Evolutionary conservation across 345 rosid genomes (phyloP), one percentile per base, ranked within the genome.

Genomic region (Brassica cretica): DNA sequence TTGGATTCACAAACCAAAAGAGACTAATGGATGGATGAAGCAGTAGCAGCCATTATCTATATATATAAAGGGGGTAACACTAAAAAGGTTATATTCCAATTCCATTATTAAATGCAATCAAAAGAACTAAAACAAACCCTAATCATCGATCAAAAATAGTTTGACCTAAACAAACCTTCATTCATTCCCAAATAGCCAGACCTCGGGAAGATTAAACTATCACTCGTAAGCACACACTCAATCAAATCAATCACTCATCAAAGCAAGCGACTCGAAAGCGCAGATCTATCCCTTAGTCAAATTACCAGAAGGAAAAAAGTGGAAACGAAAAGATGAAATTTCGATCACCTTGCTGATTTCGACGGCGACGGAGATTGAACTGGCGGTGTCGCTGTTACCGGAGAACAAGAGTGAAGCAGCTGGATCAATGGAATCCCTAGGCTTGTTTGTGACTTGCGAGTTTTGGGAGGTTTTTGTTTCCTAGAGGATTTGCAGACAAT

Each of bases 291-390:
- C 24, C 24, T 21, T 21, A 6, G 39, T 46, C 41, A 37, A 44
- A 58, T 72, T 46, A 46, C 18, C 39, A 58, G 11, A 51, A 70
- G 32, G 21, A 25, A 29, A 68, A 14, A 62, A 53, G 6, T 46
- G 55, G 16, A 5, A 46, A 46, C 15, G 24, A 77, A 66, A 27
- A 61, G 70, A 73, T 68, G 49, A 61, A 61, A 61, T 14, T 71
- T 78, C 1, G 64, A 73, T n/a, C 64, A 68, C 74, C 78, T 79
- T 24, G 18, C 55, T 65, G 73, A 59, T 66, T 16, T 56, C 35
- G 29, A 37, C 73, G 73, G 58, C 18, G 77, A 33, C 56, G 74
- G 53, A 73, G 49, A 73, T 7, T 61, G 55, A 4, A 33, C 8
- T 10, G 71, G 24, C 39, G 64, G 55, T 41, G n/a, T 65, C 76